A percentile compares a stretch with the other conserved stretches of the same genome.
Conservation (phyloP, 768 basidiomycete species). For the Hydnum rufescens region DNA sequence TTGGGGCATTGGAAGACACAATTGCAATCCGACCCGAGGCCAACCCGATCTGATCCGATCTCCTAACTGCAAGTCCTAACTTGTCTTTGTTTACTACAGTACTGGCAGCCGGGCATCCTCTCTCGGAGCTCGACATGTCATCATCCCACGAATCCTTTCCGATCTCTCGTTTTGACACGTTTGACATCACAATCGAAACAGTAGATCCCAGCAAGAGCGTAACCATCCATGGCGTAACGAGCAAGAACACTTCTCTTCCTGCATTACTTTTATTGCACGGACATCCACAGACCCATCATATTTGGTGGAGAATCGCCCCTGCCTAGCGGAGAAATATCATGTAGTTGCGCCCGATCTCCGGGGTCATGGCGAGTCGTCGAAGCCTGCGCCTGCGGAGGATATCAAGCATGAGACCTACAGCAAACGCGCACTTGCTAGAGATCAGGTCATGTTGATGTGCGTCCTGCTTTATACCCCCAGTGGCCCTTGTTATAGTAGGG, state of each 20-base stretch:
- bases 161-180: neutral
- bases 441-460: neutral
- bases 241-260: neutral
- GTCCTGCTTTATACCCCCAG: neutral
- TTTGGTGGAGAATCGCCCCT: neutral
- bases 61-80: too few species aligned
- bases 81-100: too few species aligned
- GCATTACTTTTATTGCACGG: neutral
- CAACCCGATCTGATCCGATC: too few species aligned
- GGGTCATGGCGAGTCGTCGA: neutral
- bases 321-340: neutral
- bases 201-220: neutral
- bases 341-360: neutral
- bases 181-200: neutral
- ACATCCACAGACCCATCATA: neutral
- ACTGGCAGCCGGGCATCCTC: too few species aligned
- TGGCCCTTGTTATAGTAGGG: neutral
- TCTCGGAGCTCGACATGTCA: too few species aligned
- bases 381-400: neutral
- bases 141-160: neutral
- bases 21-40: too few species aligned
- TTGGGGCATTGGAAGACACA: too few species aligned
- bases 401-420: neutral
- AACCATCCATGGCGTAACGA: neutral
- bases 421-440: neutral